Evolutionary conservation across 2,329 filamentous ascomycete genomes (phyloP).

Genomic region (Claviceps sp.): DNA sequence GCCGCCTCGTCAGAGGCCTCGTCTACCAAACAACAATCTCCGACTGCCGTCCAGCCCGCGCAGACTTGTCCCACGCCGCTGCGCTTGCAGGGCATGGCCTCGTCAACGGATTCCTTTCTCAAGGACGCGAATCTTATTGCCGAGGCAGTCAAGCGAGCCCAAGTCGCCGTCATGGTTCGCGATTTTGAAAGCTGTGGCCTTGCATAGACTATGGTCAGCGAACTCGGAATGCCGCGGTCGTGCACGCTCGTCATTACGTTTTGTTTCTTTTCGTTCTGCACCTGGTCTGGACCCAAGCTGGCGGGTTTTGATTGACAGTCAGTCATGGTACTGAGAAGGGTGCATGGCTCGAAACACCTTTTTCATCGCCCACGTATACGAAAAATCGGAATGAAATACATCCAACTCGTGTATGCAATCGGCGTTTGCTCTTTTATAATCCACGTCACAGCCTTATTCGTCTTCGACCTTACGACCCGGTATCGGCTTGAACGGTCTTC

Average conservation of each 20-base stretch:
- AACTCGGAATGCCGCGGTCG: neutral
- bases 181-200: constrained; percentile 67
- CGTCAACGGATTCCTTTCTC: constrained; percentile 48
- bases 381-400: neutral
- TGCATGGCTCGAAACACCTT: neutral
- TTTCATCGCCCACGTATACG: neutral
- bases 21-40: constrained; percentile 17
- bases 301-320: no score
- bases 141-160: constrained; percentile 84
- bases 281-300: neutral
- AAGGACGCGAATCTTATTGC: constrained; percentile 76
- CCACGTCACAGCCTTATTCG: neutral
- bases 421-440: neutral
- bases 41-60: constrained; percentile 11
- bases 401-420: neutral
- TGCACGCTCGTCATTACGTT: neutral
- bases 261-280: neutral
- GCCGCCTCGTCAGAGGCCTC: constrained; percentile 12
- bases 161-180: constrained; percentile 77
- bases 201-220: constrained; percentile 11
- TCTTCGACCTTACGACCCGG: neutral
- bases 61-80: constrained; percentile 13
- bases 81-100: constrained; percentile 17
- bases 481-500: neutral
- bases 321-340: neutral